These are phyloP conservation scores for Linum trigynum DNA, from an alignment of 345 rosid species.

Conservation along the genomic window DNA sequence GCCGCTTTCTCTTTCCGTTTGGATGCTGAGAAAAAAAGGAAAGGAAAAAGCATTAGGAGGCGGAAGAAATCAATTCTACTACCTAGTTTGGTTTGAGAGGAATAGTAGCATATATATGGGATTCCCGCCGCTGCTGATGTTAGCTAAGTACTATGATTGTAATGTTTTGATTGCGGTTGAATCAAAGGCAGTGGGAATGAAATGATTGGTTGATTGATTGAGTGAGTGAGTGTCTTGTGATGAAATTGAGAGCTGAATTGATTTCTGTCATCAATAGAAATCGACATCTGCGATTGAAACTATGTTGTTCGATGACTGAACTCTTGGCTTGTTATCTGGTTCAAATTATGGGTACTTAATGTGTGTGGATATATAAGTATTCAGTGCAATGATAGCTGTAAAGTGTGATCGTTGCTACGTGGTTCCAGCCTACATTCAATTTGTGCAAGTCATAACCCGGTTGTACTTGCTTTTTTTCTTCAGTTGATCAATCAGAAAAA, in stretches of 20 bases:
- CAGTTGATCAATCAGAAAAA: conserved; percentile 44
- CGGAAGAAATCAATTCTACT: background rate
- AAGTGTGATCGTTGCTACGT: background rate
- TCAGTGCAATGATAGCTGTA: background rate
- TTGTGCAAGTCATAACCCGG: background rate
- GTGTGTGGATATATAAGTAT: too few species aligned
- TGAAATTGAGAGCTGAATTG: too few species aligned
- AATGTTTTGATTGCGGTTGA: conserved; percentile 4
- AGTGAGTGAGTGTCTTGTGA: background rate
- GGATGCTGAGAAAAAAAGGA: background rate
- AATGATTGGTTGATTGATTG: background rate
- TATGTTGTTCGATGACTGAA: too few species aligned
- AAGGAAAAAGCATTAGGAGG: background rate
- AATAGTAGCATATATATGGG: background rate
- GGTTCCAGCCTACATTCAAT: background rate
- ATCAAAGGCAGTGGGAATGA: background rate
- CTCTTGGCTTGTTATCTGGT: background rate
- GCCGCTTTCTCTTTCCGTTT: background rate
- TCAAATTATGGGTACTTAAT: background rate
- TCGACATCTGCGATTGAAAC: too few species aligned
- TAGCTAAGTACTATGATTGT: background rate
- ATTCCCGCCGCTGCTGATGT: too few species aligned
- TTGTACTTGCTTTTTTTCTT: conserved; percentile 3
- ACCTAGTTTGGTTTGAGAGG: background rate
- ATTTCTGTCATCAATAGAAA: too few species aligned